phyloP scores from a whole-genome alignment of 352 stramenopile species.

The Pythium phragmiticola region DNA sequence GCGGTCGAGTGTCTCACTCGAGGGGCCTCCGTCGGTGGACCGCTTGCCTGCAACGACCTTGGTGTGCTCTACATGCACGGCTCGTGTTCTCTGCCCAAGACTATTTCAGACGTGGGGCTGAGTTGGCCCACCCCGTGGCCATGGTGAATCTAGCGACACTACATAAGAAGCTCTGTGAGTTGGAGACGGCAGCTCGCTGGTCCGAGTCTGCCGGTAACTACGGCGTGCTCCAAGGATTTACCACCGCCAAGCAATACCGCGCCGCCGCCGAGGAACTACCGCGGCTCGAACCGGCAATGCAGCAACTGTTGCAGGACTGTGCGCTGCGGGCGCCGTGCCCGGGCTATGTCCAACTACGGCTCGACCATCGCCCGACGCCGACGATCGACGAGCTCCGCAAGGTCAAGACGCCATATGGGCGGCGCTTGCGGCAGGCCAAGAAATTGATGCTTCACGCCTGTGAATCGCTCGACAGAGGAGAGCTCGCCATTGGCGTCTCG shows the following conservation, averaged over 20 bases:
- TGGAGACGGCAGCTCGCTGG: not conserved
- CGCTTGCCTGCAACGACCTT: not conserved
- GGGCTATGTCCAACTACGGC: not conserved
- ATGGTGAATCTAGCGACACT: not conserved
- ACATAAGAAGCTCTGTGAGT: not conserved
- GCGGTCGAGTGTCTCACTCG: not conserved
- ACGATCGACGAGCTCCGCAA: not conserved
- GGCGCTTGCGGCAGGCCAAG: constrained; percentile 1
- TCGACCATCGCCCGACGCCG: not conserved
- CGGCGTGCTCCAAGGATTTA: not conserved
- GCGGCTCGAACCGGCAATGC: not conserved
- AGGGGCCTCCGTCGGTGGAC: not conserved
- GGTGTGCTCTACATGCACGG: not conserved
- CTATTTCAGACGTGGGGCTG: not conserved
- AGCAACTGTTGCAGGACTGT: not conserved
- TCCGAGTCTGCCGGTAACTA: not conserved
- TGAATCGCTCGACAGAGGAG: not conserved
- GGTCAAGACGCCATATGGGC: not conserved
- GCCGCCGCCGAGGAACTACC: not conserved
- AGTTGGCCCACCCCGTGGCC: not conserved
- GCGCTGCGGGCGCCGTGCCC: not conserved
- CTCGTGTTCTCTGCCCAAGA: not conserved
- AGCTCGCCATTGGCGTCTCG: not conserved
- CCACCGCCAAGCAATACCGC: not conserved
- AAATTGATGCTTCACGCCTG: constrained; percentile 8